Percentiles rank a stretch among this genome's conserved stretches.
Conservation (phyloP, 768 basidiomycete genomes). For the Lactifluus echinatus region DNA sequence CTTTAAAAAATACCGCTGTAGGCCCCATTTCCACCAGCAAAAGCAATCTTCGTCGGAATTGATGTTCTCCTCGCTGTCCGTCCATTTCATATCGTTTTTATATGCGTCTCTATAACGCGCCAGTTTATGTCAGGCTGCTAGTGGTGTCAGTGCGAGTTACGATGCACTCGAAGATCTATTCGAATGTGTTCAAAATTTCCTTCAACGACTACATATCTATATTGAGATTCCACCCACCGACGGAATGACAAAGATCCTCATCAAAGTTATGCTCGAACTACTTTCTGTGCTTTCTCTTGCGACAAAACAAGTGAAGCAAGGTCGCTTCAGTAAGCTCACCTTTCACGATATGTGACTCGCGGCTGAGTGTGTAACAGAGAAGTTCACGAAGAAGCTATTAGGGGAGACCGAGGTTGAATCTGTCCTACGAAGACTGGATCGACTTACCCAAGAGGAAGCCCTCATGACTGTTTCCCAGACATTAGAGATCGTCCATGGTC, state of each 20-base stretch:
- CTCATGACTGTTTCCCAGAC: not conserved
- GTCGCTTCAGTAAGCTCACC: not conserved
- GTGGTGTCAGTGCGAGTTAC: not conserved
- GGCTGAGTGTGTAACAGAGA: not conserved
- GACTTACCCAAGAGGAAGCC: constrained; percentile 1
- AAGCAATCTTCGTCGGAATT: constrained; percentile 4
- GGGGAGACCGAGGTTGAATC: not conserved
- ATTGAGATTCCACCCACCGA: not conserved
- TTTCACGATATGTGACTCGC: not conserved
- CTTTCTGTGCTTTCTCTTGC: constrained; percentile 4
- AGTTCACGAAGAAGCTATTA: constrained; percentile 1
- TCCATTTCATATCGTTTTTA: not conserved
- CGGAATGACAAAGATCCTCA: not conserved
- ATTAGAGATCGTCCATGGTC: not conserved
- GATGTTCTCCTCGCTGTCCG: not conserved
- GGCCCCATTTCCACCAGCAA: not conserved
- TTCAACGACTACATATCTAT: constrained; percentile 4
- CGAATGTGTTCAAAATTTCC: not conserved
- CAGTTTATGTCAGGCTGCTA: not conserved
- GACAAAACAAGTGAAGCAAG: not conserved
- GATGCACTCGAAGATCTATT: not conserved
- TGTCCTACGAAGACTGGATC: not conserved
- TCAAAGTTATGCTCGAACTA: not conserved
- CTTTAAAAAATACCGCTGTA: not conserved
- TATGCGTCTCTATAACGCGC: not conserved